Evolutionary conservation across 805 yeast genomes (phyloP).

Genomic region (Candida wancherniae): DNA sequence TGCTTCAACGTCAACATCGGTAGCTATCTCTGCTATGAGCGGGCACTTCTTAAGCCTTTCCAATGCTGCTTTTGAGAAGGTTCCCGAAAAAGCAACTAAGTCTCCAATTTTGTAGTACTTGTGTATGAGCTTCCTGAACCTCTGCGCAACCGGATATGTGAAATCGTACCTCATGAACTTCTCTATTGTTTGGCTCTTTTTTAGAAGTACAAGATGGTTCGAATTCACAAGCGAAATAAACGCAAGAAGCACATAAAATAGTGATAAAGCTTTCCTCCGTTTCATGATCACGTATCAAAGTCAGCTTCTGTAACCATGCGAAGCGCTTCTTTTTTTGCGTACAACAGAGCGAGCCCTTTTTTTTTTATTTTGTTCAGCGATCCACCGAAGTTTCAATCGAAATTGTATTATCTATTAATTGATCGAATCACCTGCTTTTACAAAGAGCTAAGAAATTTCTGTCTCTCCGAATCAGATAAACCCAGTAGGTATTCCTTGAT

Average conservation of each 20-base stretch:
- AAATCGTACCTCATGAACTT: conserved; percentile 44
- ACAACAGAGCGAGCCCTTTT: no score
- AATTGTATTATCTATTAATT: neutral
- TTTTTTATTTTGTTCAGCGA: conserved; percentile 1
- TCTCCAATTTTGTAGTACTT: conserved; percentile 61
- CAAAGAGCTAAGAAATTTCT: conserved; percentile 21
- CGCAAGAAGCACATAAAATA: conserved; percentile 4
- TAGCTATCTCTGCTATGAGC: conserved; percentile 61
- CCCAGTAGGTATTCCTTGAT: conserved; percentile 32
- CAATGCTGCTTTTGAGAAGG: conserved; percentile 45
- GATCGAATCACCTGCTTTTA: neutral
- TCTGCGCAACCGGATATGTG: conserved; percentile 29
- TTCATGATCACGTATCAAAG: conserved; percentile 3
- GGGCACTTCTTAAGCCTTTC: conserved; percentile 52
- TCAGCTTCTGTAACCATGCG: neutral
- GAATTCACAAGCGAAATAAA: conserved; percentile 3
- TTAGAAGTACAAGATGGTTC: conserved; percentile 48
- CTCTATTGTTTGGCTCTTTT: conserved; percentile 45
- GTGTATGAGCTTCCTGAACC: conserved; percentile 44
- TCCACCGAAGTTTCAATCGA: no score
- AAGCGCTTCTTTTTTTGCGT: neutral
- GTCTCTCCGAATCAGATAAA: conserved; percentile 34
- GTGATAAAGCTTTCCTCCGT: conserved; percentile 1
- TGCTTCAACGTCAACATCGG: conserved; percentile 59
- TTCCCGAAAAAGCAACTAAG: conserved; percentile 67